phyloP scores from a whole-genome alignment of 2,329 filamentous ascomycete genomes.

The Metarhizium brunneum region DNA sequence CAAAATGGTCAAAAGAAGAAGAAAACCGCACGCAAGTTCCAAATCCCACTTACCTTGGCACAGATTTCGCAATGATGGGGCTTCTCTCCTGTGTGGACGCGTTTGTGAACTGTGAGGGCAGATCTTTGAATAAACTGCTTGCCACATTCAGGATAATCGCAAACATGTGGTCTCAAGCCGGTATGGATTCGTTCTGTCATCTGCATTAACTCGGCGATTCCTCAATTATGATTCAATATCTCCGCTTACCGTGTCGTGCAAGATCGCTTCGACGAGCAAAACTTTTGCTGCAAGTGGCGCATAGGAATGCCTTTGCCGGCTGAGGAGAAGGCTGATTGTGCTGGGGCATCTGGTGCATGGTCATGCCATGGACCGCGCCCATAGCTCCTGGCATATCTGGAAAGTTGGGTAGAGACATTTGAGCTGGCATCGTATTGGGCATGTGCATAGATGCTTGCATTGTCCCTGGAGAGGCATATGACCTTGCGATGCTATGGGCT shows the following conservation, averaged over 20 bases:
- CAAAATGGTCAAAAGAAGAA: background rate
- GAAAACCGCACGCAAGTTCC: background rate
- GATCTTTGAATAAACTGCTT: slow-evolving; percentile 98
- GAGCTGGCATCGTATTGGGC: slow-evolving; percentile 30
- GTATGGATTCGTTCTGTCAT: slow-evolving; percentile 87
- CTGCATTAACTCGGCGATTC: background rate
- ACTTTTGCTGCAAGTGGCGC: slow-evolving; percentile 80
- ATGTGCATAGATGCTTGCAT: slow-evolving; percentile 43
- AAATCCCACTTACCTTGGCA: slow-evolving; percentile 63
- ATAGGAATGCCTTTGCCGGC: slow-evolving; percentile 67
- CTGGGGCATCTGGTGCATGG: slow-evolving; percentile 28
- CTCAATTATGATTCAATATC: background rate
- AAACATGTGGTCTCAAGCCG: slow-evolving; percentile 82
- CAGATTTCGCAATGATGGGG: slow-evolving; percentile 96
- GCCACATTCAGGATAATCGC: slow-evolving; percentile 77
- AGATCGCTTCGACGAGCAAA: slow-evolving; percentile 93
- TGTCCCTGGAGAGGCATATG: slow-evolving; percentile 43
- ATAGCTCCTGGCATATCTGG: slow-evolving; percentile 24
- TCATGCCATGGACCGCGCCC: slow-evolving; percentile 26
- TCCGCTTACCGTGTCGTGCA: slow-evolving; percentile 74
- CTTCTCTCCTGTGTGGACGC: slow-evolving; percentile 96
- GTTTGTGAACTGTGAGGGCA: slow-evolving; percentile 86
- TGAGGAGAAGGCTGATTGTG: slow-evolving; percentile 24
- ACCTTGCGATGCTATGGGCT: slow-evolving; percentile 35
- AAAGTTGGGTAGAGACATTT: slow-evolving; percentile 33